phyloP scores from a whole-genome alignment of 2,329 filamentous ascomycete genomes.

The Trichoderma gracile region DNA sequence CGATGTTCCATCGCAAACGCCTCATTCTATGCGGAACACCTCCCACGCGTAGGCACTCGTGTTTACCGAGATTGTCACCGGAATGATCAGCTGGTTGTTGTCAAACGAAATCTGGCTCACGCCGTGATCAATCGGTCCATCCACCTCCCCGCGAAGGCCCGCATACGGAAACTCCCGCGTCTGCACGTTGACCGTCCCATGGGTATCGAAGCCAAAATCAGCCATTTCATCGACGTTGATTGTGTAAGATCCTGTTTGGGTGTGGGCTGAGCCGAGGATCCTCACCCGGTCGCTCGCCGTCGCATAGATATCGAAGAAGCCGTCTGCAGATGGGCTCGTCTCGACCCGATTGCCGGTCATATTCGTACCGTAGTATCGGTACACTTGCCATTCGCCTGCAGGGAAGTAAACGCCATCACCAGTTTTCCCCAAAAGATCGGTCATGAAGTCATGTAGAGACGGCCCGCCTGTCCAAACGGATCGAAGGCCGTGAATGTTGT shows the following conservation, averaged over 20 bases:
- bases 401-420: constrained; percentile 10
- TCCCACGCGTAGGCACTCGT: constrained; percentile 23
- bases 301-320: constrained; percentile 18
- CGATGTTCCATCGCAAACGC: background rate
- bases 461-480: constrained; percentile 16
- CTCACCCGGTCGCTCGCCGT: constrained; percentile 21
- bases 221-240: constrained; percentile 12
- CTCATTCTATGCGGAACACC: background rate
- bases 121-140: constrained; percentile 21
- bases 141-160: constrained; percentile 17
- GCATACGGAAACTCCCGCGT: constrained; percentile 16
- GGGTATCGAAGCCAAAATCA: constrained; percentile 21
- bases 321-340: background rate
- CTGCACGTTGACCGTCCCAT: constrained; percentile 10
- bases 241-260: constrained; percentile 4
- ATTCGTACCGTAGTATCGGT: constrained; percentile 19
- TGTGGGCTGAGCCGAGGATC: constrained; percentile 22
- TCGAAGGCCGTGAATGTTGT: constrained; percentile 17
- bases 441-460: constrained; percentile 21
- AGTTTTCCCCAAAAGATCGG: background rate
- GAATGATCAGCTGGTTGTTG: constrained; percentile 15
- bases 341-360: constrained; percentile 21
- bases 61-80: constrained; percentile 12
- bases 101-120: constrained; percentile 13
- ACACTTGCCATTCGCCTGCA: constrained; percentile 23